Base-by-base conservation (phyloP, 495 filamentous ascomycete species). In the Hypoxylon subgilvum region DNA sequence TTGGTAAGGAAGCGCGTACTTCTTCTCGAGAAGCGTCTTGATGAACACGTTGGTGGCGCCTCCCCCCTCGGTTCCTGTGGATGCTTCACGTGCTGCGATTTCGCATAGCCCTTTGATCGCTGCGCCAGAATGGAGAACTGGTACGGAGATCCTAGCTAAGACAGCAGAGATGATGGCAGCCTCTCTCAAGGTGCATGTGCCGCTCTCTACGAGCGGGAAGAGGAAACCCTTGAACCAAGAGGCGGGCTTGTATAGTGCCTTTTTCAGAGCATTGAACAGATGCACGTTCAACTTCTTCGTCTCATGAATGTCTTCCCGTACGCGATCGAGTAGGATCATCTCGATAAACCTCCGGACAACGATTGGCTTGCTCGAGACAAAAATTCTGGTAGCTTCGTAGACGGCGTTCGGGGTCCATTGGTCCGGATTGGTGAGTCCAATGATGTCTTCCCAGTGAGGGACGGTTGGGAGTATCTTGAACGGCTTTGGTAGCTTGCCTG, bases 191-290 rank as follows among this genome's bases (percentile, higher is more conserved):
- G 92, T 93, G 10, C 32, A 47, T 79, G 67, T 73, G 51, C 77
- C 81, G 48, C 82, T 83, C 12, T 79, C 80, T 0, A 93, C 87
- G 8, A 98, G 79, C 3, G 95, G 95, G 66, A 97, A 97, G 4
- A 98, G 78, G 57, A 97, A 84, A 1, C 94, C 94, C 72, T 97
- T 97, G 79, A 99, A 97, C 75, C 95, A 99, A 17, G 91, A 90
- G 0, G 91, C 89, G 1, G 94, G 95, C 68, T 97, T 97, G 79
- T 96, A 99, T 6, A 97, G 79, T 2, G 86, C 86, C 68, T 96
- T 96, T 72, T 96, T 96, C 39, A 98, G 77, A 1, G 90, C 84
- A 52, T 91, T 89, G 79, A 96, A 99, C 3, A 96, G 82, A 74
- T 97, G 95, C 1, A 97, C 88, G 56, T 97, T 97, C 35, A 99